Conservation (phyloP, 176 grass and related monocot species). For the Aegilops sharonensis region DNA sequence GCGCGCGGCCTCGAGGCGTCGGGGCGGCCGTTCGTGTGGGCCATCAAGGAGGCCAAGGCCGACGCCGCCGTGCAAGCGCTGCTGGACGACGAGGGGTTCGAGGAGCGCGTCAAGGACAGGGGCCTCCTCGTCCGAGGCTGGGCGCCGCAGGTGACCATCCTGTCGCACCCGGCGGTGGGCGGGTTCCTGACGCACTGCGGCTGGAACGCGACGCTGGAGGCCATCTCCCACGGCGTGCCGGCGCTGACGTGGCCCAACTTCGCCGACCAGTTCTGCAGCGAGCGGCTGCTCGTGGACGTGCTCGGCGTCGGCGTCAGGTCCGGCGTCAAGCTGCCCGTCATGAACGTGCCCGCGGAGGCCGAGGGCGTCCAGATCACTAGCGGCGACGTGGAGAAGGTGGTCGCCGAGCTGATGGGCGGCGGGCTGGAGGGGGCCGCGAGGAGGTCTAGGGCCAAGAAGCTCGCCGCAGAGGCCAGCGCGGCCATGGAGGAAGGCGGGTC, state of each 20-base stretch:
- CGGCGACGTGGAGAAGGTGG: neutral
- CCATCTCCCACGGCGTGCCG: conserved; percentile 13
- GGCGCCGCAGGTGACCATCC: conserved; percentile 28
- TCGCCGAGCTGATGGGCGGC: neutral
- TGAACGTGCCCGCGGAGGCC: neutral
- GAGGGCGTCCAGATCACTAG: neutral
- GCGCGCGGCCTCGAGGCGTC: conserved; percentile 11
- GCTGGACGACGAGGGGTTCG: neutral
- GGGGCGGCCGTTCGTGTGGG: conserved; percentile 8
- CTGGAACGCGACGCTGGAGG: conserved; percentile 75
- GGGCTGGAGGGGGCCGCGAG: neutral
- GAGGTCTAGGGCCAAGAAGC: neutral
- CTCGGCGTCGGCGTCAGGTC: neutral
- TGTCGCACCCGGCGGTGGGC: conserved; percentile 50
- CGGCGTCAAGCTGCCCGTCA: neutral
- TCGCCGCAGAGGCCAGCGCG: neutral
- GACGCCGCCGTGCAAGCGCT: conserved; percentile 4
- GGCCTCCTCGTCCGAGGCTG: conserved; percentile 11
- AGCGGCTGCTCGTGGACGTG: conserved; percentile 7
- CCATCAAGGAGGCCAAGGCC: conserved; percentile 13
- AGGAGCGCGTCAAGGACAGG: neutral
- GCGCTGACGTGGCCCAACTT: conserved; percentile 7
- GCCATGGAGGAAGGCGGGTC: conserved; percentile 13
- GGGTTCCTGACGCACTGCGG: conserved; percentile 88
- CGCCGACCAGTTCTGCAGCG: conserved; percentile 8